Evolutionary conservation across 495 filamentous ascomycete species (phyloP), one percentile per base, ranked within the genome.

Genomic region (Hypoxylon rickii): DNA sequence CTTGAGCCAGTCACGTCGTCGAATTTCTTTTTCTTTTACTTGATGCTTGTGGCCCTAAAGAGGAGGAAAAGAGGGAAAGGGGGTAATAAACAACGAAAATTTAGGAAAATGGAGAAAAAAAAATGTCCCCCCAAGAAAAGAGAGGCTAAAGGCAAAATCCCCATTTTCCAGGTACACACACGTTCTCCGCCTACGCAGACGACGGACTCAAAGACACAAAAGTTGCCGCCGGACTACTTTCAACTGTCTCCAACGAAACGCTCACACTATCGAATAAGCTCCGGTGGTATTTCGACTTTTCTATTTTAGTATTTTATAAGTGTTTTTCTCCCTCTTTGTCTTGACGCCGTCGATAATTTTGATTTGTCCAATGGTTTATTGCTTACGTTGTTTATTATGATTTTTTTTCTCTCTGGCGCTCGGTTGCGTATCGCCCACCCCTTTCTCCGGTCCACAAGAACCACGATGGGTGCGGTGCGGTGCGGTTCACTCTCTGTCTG

Each of bases 1-100:
- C 68, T 63, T 73, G 65, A 73, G 73, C 78, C 77, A 80, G 73
- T 80, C 74, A 44, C 26, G n/a, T 49, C 39, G 22, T 51, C 48
- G 44, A 45, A 8, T 40, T 40, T 40, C 1, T 29, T 50, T 49
- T 53, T 31, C 33, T 38, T 29, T 53, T 46, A 26, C 12, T 52
- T 37, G 15, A 43, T 55, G 45, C 45, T 52, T 38, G 32, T 38
- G 24, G 16, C 49, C 43, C 22, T 29, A 10, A n/a, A 53, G 49
- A 39, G 31, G 17, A 42, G 37, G 33, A 52, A 17, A 44, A 29
- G 21, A 17, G 38, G 50, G 38, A 38, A 26, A 43, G 42, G 37
- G 43, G 13, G 13, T 38, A 47, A 11, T 26, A 47, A 48, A 43
- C 11, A 17, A 8, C 8, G 12, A 34, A 34, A 16, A 24, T 7